Evolutionary conservation across 2,329 filamentous ascomycete species (phyloP).

Genomic region (Colletotrichum cereale): DNA sequence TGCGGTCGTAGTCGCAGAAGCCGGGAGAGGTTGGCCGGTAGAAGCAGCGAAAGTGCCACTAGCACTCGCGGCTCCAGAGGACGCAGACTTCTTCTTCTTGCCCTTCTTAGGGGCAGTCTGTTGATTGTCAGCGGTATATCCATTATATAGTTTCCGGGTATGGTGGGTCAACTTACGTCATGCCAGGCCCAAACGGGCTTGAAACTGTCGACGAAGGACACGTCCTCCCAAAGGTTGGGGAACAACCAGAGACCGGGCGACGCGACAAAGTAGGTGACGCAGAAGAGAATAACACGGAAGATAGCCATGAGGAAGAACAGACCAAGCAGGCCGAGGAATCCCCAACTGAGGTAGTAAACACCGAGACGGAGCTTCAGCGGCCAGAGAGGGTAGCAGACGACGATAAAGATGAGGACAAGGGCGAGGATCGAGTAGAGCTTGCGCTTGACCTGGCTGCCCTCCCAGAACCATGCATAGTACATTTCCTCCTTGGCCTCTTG

Average conservation of each 20-base stretch:
- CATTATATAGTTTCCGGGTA: neutral
- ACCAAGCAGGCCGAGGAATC: conserved; percentile 87
- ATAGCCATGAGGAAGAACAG: conserved; percentile 98
- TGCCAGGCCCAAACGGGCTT: conserved; percentile 98
- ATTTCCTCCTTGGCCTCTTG: conserved; percentile 89
- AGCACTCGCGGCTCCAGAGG: conserved; percentile 50
- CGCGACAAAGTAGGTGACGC: conserved; percentile 86
- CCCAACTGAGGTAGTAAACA: conserved; percentile 98
- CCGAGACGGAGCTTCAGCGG: conserved; percentile 90
- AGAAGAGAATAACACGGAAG: conserved; percentile 94
- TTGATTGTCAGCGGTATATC: neutral
- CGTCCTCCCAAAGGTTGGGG: conserved; percentile 97
- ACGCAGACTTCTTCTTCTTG: conserved; percentile 61
- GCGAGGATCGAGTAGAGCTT: conserved; percentile 91
- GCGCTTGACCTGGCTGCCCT: conserved; percentile 92
- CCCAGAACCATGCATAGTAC: conserved; percentile 98
- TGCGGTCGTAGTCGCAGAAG: conserved; percentile 68
- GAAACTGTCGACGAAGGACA: conserved; percentile 98
- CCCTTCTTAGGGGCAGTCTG: conserved; percentile 66
- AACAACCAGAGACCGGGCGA: conserved; percentile 97
- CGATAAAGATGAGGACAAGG: conserved; percentile 83
- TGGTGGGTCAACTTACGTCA: conserved; percentile 71
- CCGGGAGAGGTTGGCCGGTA: conserved; percentile 65
- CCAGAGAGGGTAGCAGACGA: conserved; percentile 97
- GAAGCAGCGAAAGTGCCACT: conserved; percentile 63